Percentiles rank a stretch among this genome's conserved stretches.
Evolutionary conservation across 1,284 basidiomycete genomes (phyloP).

Genomic region (Cutaneotrichosporon dermatis): DNA sequence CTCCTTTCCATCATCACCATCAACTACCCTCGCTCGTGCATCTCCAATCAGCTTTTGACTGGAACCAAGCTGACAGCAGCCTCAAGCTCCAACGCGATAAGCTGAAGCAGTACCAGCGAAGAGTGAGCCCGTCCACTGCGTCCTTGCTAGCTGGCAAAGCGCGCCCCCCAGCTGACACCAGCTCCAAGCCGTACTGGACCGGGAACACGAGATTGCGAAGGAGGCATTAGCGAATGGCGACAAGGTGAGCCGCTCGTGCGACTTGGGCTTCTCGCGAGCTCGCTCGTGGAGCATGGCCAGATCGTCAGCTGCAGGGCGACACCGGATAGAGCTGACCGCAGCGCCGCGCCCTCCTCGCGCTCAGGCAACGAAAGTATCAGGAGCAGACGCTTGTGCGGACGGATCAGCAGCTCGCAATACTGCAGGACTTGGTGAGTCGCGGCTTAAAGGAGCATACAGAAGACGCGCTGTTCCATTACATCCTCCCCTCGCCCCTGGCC

Average conservation of each 20-base stretch:
- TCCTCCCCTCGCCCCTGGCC: neutral
- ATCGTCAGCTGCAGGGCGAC: too few species aligned
- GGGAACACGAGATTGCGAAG: conserved; percentile 85
- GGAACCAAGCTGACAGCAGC: conserved; percentile 48
- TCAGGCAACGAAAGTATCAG: conserved; percentile 89
- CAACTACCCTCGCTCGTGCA: neutral
- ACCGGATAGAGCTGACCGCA: too few species aligned
- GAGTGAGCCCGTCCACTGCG: too few species aligned
- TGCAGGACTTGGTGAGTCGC: conserved; percentile 77
- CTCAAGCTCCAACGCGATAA: conserved; percentile 95
- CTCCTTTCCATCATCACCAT: neutral
- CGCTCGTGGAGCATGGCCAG: neutral
- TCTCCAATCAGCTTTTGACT: neutral
- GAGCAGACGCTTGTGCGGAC: conserved; percentile 81
- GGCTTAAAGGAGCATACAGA: too few species aligned
- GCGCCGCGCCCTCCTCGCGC: conserved; percentile 70
- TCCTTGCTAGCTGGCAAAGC: too few species aligned
- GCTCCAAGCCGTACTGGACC: conserved; percentile 81
- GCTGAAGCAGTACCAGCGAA: conserved; percentile 89
- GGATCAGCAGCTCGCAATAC: conserved; percentile 78
- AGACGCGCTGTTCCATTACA: neutral
- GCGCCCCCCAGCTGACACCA: conserved; percentile 51
- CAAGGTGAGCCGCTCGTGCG: conserved; percentile 56
- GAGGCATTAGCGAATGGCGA: conserved; percentile 73
- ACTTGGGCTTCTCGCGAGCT: too few species aligned